Conservation (phyloP, 306 rosid genomes). For the Leucaena leucocephala region DNA sequence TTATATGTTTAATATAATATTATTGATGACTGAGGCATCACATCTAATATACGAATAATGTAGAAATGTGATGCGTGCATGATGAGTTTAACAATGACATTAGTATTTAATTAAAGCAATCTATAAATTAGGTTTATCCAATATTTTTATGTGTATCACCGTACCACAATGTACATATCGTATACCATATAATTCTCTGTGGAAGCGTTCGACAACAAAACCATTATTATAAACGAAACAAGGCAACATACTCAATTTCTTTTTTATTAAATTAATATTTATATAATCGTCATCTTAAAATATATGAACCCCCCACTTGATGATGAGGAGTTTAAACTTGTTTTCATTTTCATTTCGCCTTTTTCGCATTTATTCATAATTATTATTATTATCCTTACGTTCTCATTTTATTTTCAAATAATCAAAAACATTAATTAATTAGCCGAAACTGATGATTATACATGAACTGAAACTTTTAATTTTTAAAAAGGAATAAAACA, state of each 20-base stretch:
- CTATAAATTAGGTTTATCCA: neutral
- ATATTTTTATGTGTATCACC: too few relatives aligned
- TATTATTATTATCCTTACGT: neutral
- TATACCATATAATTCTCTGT: too few relatives aligned
- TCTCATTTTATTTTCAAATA: neutral
- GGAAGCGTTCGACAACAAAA: too few relatives aligned
- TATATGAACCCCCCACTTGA: too few relatives aligned
- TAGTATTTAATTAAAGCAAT: neutral
- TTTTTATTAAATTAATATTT: too few relatives aligned
- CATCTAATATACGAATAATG: neutral
- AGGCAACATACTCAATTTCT: too few relatives aligned
- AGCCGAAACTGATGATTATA: neutral
- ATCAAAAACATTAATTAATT: neutral
- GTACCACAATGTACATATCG: too few relatives aligned
- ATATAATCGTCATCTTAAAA: too few relatives aligned
- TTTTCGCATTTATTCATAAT: neutral
- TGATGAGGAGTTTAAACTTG: too few relatives aligned
- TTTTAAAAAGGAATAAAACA: neutral
- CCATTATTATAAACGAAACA: too few relatives aligned
- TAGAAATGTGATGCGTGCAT: neutral
- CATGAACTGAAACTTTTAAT: neutral
- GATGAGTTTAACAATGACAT: neutral
- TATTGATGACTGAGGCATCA: neutral
- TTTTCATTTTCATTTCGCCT: too few relatives aligned
- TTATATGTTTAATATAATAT: neutral